Conservation (phyloP, 371 early-diverging fungal genomes). For the Mucor indicus region DNA sequence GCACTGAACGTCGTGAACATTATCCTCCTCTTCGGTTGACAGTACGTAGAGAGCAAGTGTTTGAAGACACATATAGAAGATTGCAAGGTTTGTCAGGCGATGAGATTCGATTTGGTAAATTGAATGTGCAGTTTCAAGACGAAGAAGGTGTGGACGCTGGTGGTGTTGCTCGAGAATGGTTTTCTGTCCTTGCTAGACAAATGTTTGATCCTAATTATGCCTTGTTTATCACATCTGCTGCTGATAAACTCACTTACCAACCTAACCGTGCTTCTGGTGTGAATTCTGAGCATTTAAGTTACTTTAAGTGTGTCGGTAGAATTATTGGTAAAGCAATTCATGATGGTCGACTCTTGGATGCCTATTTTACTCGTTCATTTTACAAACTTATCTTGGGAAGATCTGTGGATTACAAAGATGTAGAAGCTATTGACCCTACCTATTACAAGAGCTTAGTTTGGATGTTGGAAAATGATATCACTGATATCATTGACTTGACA, state of each 20-base stretch:
- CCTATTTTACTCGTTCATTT: conserved; percentile 97
- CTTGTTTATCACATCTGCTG: conserved; percentile 94
- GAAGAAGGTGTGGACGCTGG: conserved; percentile 99
- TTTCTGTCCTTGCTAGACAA: conserved; percentile 91
- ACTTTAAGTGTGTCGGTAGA: conserved; percentile 98
- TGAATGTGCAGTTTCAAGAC: conserved; percentile 93
- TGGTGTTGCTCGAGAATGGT: conserved; percentile 99
- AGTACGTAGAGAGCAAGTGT: conserved; percentile 91
- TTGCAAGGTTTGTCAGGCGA: conserved; percentile 85
- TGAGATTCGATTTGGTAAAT: conserved; percentile 90
- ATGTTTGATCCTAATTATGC: conserved; percentile 99
- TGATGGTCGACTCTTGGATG: conserved; percentile 92
- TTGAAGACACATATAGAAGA: conserved; percentile 95
- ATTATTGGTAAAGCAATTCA: conserved; percentile 98
- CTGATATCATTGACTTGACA: conserved; percentile 92
- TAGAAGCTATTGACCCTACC: conserved; percentile 96
- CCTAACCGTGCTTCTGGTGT: conserved; percentile 94
- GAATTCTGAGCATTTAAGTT: conserved; percentile 94
- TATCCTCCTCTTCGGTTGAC: conserved; percentile 79
- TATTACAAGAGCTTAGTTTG: conserved; percentile 97
- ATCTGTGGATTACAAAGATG: conserved; percentile 93
- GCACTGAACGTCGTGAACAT: conserved; percentile 58
- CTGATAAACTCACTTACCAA: conserved; percentile 94
- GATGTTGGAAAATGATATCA: conserved; percentile 97
- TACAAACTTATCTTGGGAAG: conserved; percentile 95